A percentile compares a stretch with the other conserved stretches of the same genome.
Conservation (phyloP, 2,329 filamentous ascomycete species). For the Bipolaris cookei region DNA sequence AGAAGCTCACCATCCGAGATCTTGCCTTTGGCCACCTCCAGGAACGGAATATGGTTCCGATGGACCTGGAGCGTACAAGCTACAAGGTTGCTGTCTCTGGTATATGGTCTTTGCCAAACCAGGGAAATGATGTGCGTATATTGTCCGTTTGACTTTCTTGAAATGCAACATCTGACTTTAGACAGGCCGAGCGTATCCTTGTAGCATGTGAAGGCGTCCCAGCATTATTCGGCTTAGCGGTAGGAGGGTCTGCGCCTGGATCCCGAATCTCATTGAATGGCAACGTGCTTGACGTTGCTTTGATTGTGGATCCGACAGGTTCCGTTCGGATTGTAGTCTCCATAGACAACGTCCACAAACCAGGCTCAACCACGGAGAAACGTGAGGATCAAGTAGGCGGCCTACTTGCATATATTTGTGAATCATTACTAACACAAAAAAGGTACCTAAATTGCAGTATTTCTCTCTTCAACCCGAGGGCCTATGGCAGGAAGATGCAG, state of each 20-base stretch:
- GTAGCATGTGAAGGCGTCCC: slow-evolving; percentile 57
- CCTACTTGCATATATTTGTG: slow-evolving; percentile 1
- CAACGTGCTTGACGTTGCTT: slow-evolving; percentile 67
- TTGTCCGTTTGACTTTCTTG: slow-evolving; percentile 27
- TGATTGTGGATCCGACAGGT: slow-evolving; percentile 23
- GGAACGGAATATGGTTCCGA: slow-evolving; percentile 21
- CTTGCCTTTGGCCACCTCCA: slow-evolving; percentile 30
- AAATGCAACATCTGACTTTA: slow-evolving; percentile 11
- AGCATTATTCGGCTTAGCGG: slow-evolving; percentile 69
- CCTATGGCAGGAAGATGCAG: slow-evolving; percentile 32
- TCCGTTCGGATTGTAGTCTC: slow-evolving; percentile 54
- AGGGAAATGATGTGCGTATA: slow-evolving; percentile 51
- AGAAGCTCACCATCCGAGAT: slow-evolving; percentile 56
- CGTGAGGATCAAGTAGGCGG: slow-evolving; percentile 40
- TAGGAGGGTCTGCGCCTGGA: slow-evolving; percentile 55
- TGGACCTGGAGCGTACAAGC: slow-evolving; percentile 17
- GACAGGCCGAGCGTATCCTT: slow-evolving; percentile 40
- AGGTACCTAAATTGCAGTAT: slow-evolving; percentile 33
- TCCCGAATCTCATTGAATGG: slow-evolving; percentile 61
- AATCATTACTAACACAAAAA: slow-evolving; percentile 24
- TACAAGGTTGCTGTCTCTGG: slow-evolving; percentile 58
- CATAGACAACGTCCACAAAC: slow-evolving; percentile 60
- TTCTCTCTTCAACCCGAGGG: slow-evolving; percentile 30
- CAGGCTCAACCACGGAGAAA: slow-evolving; percentile 56
- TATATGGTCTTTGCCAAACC: slow-evolving; percentile 54